phyloP scores from a whole-genome alignment of 179 eudicot species.

The Amaranthus tricolor region DNA sequence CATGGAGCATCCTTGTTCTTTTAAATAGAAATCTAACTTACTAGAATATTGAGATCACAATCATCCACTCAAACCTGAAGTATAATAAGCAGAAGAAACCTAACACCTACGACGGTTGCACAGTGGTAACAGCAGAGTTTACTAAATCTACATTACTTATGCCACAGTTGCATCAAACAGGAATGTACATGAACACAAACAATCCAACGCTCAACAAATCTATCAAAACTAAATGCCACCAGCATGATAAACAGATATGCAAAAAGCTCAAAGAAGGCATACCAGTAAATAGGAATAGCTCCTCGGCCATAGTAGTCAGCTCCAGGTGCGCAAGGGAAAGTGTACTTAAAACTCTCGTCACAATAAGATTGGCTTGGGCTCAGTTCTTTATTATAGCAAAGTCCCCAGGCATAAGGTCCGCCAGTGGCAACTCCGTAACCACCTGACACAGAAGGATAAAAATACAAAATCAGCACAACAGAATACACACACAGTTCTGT shows the following conservation, averaged over 20 bases:
- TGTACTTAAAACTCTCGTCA: conserved; percentile 68
- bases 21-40: background rate
- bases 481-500: background rate
- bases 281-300: conserved; percentile 89
- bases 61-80: background rate
- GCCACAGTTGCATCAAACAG: background rate
- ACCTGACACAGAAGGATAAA: conserved; percentile 40
- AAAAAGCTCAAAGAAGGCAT: background rate
- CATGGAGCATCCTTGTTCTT: background rate
- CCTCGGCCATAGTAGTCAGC: conserved; percentile 89
- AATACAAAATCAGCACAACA: background rate
- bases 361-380: conserved; percentile 88
- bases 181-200: background rate
- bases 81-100: background rate
- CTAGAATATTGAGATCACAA: background rate
- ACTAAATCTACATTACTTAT: background rate
- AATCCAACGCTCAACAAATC: background rate
- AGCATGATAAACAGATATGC: background rate
- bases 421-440: conserved; percentile 93
- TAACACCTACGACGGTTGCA: background rate
- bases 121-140: background rate
- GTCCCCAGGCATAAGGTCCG: conserved; percentile 95
- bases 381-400: conserved; percentile 88
- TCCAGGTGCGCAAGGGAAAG: conserved; percentile 85
- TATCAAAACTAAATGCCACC: background rate